A percentile compares a stretch with the other conserved stretches of the same genome.
Evolutionary conservation across 768 basidiomycete genomes (phyloP).

Genomic region (Astraeus odoratus): DNA sequence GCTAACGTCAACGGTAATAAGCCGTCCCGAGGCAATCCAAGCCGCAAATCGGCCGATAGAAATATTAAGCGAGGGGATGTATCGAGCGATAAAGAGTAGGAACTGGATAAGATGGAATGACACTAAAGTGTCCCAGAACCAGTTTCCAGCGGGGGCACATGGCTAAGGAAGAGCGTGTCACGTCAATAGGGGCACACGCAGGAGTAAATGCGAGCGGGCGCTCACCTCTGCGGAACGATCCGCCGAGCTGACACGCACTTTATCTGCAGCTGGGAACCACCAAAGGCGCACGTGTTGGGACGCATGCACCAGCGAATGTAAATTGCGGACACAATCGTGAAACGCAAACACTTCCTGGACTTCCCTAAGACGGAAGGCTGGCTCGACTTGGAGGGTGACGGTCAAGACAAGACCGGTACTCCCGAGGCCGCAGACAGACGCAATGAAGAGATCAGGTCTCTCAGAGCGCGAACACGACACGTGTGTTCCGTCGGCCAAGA

Average conservation of each 20-base stretch:
- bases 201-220: constrained; percentile 11
- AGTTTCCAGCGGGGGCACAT: constrained; percentile 42
- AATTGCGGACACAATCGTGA: constrained; percentile 47
- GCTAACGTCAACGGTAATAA: constrained; percentile 68
- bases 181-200: constrained; percentile 2
- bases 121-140: constrained; percentile 67
- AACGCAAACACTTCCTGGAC: constrained; percentile 55
- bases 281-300: constrained; percentile 89
- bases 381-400: constrained; percentile 72
- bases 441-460: constrained; percentile 72
- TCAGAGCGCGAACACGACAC: constrained; percentile 60
- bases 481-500: constrained; percentile 69
- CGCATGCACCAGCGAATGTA: constrained; percentile 51
- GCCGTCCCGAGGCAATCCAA: constrained; percentile 55
- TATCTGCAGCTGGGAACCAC: constrained; percentile 86
- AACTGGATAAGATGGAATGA: constrained; percentile 81
- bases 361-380: constrained; percentile 77
- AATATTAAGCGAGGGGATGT: constrained; percentile 53
- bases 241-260: constrained; percentile 63
- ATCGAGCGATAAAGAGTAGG: constrained; percentile 71
- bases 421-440: constrained; percentile 88
- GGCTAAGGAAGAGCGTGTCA: constrained; percentile 32
- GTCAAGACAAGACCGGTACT: constrained; percentile 82
- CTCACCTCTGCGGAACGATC: constrained; percentile 75
- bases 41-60: constrained; percentile 57